phyloP scores from a whole-genome alignment of 345 rosid species.

The Nephelium lappaceum region DNA sequence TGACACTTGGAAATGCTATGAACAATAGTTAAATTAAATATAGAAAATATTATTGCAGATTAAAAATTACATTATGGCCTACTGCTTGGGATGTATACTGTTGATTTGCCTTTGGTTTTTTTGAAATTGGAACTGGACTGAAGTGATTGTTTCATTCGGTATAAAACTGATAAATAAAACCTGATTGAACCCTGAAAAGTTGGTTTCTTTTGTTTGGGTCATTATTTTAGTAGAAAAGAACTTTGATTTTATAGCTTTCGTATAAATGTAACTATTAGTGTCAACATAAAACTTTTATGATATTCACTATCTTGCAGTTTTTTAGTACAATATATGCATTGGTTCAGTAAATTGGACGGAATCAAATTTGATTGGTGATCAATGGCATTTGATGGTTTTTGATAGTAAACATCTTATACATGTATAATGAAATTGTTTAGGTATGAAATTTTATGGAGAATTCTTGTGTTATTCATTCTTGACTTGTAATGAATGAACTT shows the following conservation, averaged over 20 bases:
- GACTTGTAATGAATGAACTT: neutral
- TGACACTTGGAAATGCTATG: neutral
- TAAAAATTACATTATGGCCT: neutral
- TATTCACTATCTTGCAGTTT: neutral
- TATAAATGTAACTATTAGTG: neutral
- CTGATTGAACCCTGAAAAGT: neutral
- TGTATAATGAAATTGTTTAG: no score
- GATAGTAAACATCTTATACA: no score
- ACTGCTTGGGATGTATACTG: neutral
- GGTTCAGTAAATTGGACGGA: neutral
- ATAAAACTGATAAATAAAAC: neutral
- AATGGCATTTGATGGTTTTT: neutral
- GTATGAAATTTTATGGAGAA: no score
- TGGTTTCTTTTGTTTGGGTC: neutral
- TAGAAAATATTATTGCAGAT: slow-evolving; percentile 2
- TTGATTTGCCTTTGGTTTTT: neutral
- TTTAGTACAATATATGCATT: neutral
- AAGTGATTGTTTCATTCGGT: neutral
- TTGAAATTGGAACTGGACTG: neutral
- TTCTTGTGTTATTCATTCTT: neutral
- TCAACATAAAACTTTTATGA: neutral
- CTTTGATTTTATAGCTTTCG: neutral
- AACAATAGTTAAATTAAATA: neutral
- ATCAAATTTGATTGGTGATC: neutral
- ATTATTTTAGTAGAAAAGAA: neutral